Percentiles rank a stretch among this genome's conserved stretches.
phyloP scores from a whole-genome alignment of 2,329 filamentous ascomycete species.

The Monosporascus sp. region DNA sequence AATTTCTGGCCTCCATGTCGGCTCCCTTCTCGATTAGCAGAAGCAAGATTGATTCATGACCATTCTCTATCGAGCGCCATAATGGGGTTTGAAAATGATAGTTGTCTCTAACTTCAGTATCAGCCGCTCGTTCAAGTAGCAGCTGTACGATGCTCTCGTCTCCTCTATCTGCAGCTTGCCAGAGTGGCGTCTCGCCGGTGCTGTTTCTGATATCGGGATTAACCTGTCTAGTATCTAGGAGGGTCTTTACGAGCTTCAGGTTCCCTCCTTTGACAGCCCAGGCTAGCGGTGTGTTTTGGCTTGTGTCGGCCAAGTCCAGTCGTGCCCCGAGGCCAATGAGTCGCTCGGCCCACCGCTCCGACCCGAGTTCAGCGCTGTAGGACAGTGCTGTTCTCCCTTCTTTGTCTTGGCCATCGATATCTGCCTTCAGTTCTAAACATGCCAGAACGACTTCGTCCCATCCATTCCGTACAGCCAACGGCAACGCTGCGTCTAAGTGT shows the following conservation, averaged over 20 bases:
- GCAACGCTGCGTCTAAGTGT: slow-evolving; percentile 3
- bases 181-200: too few species aligned
- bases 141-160: too few species aligned
- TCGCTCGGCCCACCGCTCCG: background rate
- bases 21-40: too few species aligned
- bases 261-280: background rate
- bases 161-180: too few species aligned
- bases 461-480: slow-evolving; percentile 8
- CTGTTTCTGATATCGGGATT: too few species aligned
- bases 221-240: too few species aligned
- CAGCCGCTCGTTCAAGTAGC: too few species aligned
- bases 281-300: background rate
- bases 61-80: too few species aligned
- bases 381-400: slow-evolving; percentile 9
- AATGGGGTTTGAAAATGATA: too few species aligned
- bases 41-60: too few species aligned
- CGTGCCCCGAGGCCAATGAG: slow-evolving; percentile 1
- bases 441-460: slow-evolving; percentile 7
- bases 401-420: slow-evolving; percentile 6
- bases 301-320: background rate
- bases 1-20: too few species aligned
- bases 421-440: slow-evolving; percentile 8
- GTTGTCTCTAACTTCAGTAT: too few species aligned
- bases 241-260: background rate
- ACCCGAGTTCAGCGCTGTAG: slow-evolving; percentile 8